phyloP scores from a whole-genome alignment of 1,139 yeast genomes.

The Debaryomycetaceae sp. region DNA sequence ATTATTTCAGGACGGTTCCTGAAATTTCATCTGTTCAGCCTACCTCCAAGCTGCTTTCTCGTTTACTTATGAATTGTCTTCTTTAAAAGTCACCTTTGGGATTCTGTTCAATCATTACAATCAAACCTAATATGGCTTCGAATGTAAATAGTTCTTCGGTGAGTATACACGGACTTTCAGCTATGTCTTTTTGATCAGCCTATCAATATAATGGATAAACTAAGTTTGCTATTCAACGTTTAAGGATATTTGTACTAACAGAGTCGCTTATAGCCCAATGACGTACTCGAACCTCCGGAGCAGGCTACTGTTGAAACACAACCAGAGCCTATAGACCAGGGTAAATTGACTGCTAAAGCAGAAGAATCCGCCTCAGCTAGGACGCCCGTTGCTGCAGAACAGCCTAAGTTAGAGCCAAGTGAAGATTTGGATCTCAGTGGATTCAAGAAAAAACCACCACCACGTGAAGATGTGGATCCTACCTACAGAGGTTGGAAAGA shows the following conservation, averaged over 20 bases:
- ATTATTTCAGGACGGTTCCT: not conserved
- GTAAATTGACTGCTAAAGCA: constrained; percentile 5
- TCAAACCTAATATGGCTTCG: not conserved
- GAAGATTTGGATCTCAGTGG: constrained; percentile 34
- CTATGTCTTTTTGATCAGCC: no score
- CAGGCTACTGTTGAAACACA: constrained; percentile 8
- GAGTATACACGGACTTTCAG: no score
- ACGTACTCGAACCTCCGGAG: constrained; percentile 22
- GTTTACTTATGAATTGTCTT: not conserved
- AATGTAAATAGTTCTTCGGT: not conserved
- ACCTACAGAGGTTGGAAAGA: constrained; percentile 91
- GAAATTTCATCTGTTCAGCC: not conserved
- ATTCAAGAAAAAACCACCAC: constrained; percentile 39
- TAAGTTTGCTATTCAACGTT: not conserved
- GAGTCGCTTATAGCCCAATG: constrained; percentile 24
- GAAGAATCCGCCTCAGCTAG: constrained; percentile 4
- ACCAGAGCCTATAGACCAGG: constrained; percentile 10
- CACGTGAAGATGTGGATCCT: constrained; percentile 58
- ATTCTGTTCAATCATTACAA: not conserved
- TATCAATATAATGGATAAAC: no score
- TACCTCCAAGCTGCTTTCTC: not conserved
- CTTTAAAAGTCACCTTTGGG: not conserved
- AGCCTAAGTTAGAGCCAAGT: constrained; percentile 21
- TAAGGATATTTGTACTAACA: not conserved
- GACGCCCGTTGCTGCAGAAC: constrained; percentile 5